phyloP scores from a whole-genome alignment of 345 rosid species.

The Jatropha curcas region DNA sequence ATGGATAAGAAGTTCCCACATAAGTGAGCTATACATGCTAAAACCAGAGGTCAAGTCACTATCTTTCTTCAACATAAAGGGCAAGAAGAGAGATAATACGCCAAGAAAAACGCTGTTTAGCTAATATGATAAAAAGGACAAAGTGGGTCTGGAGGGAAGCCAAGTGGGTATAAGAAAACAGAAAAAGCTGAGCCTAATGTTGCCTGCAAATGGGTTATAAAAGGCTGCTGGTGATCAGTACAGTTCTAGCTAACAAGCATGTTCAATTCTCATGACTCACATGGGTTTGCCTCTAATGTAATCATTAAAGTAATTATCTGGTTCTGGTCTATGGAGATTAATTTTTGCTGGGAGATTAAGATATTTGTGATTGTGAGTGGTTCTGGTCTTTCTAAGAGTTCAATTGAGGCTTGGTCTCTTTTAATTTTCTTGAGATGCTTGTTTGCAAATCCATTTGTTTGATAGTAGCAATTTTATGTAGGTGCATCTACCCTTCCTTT shows the following conservation, averaged over 20 bases:
- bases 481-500: background rate
- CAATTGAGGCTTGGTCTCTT: background rate
- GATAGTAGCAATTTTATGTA: background rate
- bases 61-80: background rate
- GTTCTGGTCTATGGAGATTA: background rate
- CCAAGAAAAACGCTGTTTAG: constrained; percentile 11
- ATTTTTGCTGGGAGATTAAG: constrained; percentile 7
- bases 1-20: background rate
- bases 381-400: background rate
- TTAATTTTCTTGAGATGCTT: constrained; percentile 8
- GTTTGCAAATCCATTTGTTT: constrained; percentile 2
- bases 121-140: constrained; percentile 8
- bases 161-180: constrained; percentile 13
- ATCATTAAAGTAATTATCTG: background rate
- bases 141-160: constrained; percentile 24
- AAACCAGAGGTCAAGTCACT: background rate
- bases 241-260: background rate
- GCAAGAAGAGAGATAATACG: constrained; percentile 17
- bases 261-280: constrained; percentile 13
- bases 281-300: constrained; percentile 10
- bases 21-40: background rate
- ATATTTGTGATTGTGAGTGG: background rate
- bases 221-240: background rate
- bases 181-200: constrained; percentile 9
- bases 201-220: background rate